Conservation (phyloP, 2,329 filamentous ascomycete species). For the Cytospora piceae region DNA sequence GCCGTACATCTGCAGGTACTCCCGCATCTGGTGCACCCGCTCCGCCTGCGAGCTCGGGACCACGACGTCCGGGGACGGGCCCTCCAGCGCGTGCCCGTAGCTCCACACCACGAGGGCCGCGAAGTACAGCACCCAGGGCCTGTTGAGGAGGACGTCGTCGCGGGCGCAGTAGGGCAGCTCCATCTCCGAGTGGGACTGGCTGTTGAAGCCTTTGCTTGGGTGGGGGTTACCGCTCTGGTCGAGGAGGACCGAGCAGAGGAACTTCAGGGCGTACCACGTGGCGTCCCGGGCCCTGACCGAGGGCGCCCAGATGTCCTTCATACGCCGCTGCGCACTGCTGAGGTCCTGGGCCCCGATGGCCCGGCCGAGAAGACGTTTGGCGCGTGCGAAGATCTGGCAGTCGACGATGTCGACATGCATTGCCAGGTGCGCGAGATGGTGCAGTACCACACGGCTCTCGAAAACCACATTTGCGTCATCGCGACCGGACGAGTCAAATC, state of each 20-base stretch:
- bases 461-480: slow-evolving; percentile 70
- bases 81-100: slow-evolving; percentile 90
- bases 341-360: slow-evolving; percentile 84
- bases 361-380: slow-evolving; percentile 81
- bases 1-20: slow-evolving; percentile 74
- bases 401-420: slow-evolving; percentile 98
- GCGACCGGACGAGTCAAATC: slow-evolving; percentile 59
- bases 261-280: slow-evolving; percentile 88
- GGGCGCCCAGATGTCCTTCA: slow-evolving; percentile 88
- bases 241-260: slow-evolving; percentile 81
- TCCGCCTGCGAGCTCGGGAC: slow-evolving; percentile 64
- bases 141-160: slow-evolving; percentile 86
- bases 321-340: slow-evolving; percentile 75
- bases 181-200: slow-evolving; percentile 20
- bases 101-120: slow-evolving; percentile 92
- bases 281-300: slow-evolving; percentile 87
- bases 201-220: slow-evolving; percentile 42
- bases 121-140: slow-evolving; percentile 95
- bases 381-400: slow-evolving; percentile 92
- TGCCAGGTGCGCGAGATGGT: slow-evolving; percentile 95
- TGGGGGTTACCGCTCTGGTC: slow-evolving; percentile 48
- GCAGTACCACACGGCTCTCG: slow-evolving; percentile 85
- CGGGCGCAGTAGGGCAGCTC: slow-evolving; percentile 73
- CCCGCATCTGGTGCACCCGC: slow-evolving; percentile 76
- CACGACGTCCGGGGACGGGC: slow-evolving; percentile 62